Base-by-base conservation (phyloP, 1,284 basidiomycete species). In the Tilletiaria anomala region DNA sequence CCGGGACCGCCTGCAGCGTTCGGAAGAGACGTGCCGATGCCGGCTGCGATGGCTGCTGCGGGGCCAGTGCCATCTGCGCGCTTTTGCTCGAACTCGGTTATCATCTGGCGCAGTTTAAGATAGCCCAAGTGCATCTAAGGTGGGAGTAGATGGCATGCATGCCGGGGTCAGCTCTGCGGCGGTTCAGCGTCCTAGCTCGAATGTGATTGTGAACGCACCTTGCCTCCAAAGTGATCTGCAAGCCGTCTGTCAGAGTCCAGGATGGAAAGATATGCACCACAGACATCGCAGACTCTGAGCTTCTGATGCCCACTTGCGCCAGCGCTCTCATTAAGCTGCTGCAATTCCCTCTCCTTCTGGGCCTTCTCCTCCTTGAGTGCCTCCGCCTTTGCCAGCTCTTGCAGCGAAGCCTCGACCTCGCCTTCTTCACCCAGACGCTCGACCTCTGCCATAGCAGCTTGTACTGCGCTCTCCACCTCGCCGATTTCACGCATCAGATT, bases 271-370 rank as follows among this genome's bases (percentile, higher is more conserved):
- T 97, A 97, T 16, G 93, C 93, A 62, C 93, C 93, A 69, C 93
- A 99, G 31, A 96, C 89, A 72, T 99, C 93, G 72, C 93, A 97
- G 19, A 99, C 93, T 52, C 93, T 80, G 59, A 99, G 74, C 71
- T 97, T 97, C 71, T 99, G 93, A 73, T 97, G 91, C 19, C 93
- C 93, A 46, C 86, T 93, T 2, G 93, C 93, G 48, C 93, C 93
- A 38, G 89, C 91, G 32, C 88, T 97, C 69, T 97, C 93, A 43
- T 91, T 94, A 46, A 97, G 73, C 68, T 89, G 81, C 71, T 94
- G 88, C 43, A 97, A 73, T 64, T 97, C 93, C 53, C 83, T 80
- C 75, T 97, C 93, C 71, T 97, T 96, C 54, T 94, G 88, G 24
- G 75, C 70, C 73, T 97, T 97, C 70, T 97, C 87, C 54, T 77